phyloP scores from a whole-genome alignment of 768 basidiomycete species.

The Boletus subparvulus region DNA sequence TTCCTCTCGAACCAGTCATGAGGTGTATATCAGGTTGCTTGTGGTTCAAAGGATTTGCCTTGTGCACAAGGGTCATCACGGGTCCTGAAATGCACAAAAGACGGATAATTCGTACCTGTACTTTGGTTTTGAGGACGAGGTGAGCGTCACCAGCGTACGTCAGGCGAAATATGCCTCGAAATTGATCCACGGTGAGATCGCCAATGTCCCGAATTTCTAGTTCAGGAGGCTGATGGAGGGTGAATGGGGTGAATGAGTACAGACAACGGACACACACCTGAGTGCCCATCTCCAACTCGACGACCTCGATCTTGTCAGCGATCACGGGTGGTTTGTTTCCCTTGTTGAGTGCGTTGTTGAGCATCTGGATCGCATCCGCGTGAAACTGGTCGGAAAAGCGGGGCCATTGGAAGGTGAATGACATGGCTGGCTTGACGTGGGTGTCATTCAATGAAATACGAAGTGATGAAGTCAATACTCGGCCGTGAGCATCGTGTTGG shows the following conservation, averaged over 20 bases:
- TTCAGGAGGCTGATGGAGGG: constrained; percentile 78
- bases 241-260: background rate
- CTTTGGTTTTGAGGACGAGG: constrained; percentile 83
- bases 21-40: constrained; percentile 89
- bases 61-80: constrained; percentile 4
- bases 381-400: constrained; percentile 97
- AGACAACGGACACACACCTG: constrained; percentile 54
- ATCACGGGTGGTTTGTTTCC: constrained; percentile 97
- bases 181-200: constrained; percentile 92
- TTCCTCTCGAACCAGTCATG: constrained; percentile 78
- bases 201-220: constrained; percentile 97
- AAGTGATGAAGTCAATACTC: constrained; percentile 1
- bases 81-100: background rate
- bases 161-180: constrained; percentile 93
- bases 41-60: constrained; percentile 96
- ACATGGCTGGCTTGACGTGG: constrained; percentile 46
- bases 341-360: constrained; percentile 95
- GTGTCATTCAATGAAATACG: background rate
- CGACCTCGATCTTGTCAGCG: constrained; percentile 95
- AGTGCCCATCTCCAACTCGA: constrained; percentile 98
- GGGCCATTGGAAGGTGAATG: constrained; percentile 94
- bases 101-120: constrained; percentile 60
- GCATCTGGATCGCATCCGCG: constrained; percentile 93
- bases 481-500: constrained; percentile 22
- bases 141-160: constrained; percentile 95